These are phyloP conservation scores for Licmophora abbreviata DNA, from an alignment of 108 stramenopile genomes.

Conservation along the genomic window DNA sequence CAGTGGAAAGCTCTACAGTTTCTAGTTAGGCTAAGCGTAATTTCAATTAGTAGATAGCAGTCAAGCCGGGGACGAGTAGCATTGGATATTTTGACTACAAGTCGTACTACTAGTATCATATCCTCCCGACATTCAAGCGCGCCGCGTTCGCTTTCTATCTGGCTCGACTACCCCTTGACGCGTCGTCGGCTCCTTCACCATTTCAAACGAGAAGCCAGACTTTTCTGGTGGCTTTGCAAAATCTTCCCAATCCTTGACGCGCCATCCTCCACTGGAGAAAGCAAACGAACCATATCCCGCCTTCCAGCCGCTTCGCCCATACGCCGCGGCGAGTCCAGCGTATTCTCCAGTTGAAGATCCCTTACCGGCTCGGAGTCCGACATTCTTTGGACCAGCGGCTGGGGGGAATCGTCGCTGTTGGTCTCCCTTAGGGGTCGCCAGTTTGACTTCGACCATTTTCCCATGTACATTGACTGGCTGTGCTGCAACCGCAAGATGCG, in stretches of 20 bases:
- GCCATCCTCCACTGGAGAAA: constrained; percentile 80
- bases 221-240: constrained; percentile 43
- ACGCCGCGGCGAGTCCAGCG: constrained; percentile 75
- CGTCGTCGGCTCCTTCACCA: constrained; percentile 6
- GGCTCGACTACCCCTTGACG: neutral
- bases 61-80: neutral
- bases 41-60: neutral
- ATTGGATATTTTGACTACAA: too few relatives aligned
- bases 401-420: constrained; percentile 25
- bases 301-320: constrained; percentile 77
- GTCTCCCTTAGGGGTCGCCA: constrained; percentile 78
- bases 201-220: constrained; percentile 70
- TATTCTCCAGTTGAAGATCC: constrained; percentile 53
- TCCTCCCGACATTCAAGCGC: too few relatives aligned
- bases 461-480: constrained; percentile 74
- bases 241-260: constrained; percentile 79
- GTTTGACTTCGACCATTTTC: constrained; percentile 75
- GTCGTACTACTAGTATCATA: neutral
- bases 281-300: constrained; percentile 81
- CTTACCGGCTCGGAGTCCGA: constrained; percentile 59
- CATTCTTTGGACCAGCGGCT: constrained; percentile 38
- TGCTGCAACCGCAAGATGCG: constrained; percentile 61
- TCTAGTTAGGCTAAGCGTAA: neutral
- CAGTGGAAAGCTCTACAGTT: neutral
- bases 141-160: too few relatives aligned